Evolutionary conservation across 108 stramenopile genomes (phyloP).

Genomic region (Seminavis robusta): DNA sequence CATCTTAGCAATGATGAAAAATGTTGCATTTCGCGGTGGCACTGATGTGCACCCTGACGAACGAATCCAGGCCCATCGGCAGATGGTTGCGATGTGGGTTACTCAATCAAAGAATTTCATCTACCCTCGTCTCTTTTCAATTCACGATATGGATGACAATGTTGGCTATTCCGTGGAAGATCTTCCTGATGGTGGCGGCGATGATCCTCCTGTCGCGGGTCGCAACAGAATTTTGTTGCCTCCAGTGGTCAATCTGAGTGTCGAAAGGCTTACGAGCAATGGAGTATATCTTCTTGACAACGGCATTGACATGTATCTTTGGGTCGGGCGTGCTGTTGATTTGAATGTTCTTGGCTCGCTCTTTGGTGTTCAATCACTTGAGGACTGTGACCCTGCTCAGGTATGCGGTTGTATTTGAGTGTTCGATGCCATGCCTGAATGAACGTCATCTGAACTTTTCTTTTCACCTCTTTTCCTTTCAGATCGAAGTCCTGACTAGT

Average conservation of each 20-base stretch:
- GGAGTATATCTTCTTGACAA: conserved; percentile 94
- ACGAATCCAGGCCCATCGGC: conserved; percentile 76
- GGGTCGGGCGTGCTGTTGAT: conserved; percentile 91
- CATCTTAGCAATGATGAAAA: conserved; percentile 94
- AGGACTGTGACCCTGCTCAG: conserved; percentile 75
- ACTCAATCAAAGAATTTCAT: conserved; percentile 70
- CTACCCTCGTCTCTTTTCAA: conserved; percentile 94
- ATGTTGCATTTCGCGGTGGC: conserved; percentile 94
- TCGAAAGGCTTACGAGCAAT: conserved; percentile 70
- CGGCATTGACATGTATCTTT: conserved; percentile 90
- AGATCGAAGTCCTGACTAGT: conserved; percentile 37
- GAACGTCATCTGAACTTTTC: not conserved
- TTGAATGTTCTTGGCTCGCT: conserved; percentile 68
- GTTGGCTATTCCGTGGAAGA: conserved; percentile 58
- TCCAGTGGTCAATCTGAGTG: conserved; percentile 67
- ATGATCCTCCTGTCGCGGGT: conserved; percentile 49
- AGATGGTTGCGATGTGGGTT: conserved; percentile 80
- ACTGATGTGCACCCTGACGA: conserved; percentile 95
- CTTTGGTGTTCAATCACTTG: conserved; percentile 85
- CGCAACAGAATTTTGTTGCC: conserved; percentile 78
- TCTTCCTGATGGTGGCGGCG: conserved; percentile 24
- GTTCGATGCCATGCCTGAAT: not conserved
- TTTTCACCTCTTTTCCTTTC: not conserved
- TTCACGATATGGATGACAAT: conserved; percentile 86
- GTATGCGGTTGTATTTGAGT: conserved; percentile 4